These are phyloP conservation scores for Botrytis tulipae DNA, from an alignment of 2,329 filamentous ascomycete species.

Conservation along the genomic window DNA sequence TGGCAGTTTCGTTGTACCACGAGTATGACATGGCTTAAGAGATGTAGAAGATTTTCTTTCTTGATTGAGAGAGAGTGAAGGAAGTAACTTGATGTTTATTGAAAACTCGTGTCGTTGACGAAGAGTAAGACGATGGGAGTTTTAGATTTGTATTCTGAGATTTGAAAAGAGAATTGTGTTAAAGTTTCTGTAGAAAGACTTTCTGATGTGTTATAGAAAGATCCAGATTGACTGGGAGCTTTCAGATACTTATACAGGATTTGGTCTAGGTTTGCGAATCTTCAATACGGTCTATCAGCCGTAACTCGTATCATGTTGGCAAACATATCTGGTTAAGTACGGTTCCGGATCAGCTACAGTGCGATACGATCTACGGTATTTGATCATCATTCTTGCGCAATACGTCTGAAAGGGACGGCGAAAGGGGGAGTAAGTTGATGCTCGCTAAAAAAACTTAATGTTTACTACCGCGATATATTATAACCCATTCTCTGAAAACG, in stretches of 20 bases:
- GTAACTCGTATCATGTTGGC: background rate
- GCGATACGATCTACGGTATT: background rate
- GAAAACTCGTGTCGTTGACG: fast-evolving
- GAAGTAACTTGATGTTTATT: too few species aligned
- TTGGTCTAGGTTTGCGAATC: background rate
- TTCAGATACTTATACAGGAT: background rate
- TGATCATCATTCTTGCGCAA: fast-evolving
- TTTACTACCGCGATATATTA: too few species aligned
- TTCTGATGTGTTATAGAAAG: background rate
- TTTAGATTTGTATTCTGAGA: background rate
- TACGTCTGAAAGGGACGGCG: fast-evolving
- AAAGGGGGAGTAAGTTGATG: too few species aligned
- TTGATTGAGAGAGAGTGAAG: background rate
- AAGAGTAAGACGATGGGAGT: background rate
- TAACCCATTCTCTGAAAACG: background rate
- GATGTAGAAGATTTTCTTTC: background rate
- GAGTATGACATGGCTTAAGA: background rate
- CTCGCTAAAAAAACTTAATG: background rate
- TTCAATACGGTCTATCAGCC: background rate
- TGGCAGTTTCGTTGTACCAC: background rate
- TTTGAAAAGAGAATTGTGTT: background rate
- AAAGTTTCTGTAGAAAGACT: background rate
- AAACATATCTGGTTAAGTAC: background rate
- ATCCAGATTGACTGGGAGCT: background rate
- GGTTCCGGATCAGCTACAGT: fast-evolving